Evolutionary conservation across 1,284 basidiomycete species (phyloP).

Genomic region (Kalmanozyma brasiliensis): DNA sequence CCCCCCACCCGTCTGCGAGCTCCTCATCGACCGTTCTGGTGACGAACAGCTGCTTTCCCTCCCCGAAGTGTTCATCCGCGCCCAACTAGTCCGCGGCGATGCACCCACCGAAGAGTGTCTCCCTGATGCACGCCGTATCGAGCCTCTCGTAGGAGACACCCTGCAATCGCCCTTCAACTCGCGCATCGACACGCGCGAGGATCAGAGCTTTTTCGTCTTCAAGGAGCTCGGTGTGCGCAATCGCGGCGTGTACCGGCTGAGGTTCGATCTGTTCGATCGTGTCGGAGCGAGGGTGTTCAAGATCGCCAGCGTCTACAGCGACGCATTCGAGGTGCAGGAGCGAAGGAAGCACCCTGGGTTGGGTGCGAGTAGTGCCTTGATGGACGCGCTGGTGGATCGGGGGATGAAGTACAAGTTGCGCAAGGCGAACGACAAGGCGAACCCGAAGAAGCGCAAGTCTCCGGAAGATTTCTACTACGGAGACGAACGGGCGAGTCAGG

Average conservation of each 20-base stretch:
- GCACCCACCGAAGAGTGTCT: constrained; percentile 31
- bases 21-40: constrained; percentile 41
- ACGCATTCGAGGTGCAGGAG: constrained; percentile 46
- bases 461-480: constrained; percentile 39
- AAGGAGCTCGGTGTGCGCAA: constrained; percentile 53
- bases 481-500: constrained; percentile 15
- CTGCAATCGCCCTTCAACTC: constrained; percentile 42
- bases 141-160: constrained; percentile 42
- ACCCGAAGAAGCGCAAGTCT: constrained; percentile 40
- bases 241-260: constrained; percentile 45
- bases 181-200: constrained; percentile 42
- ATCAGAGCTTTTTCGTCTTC: constrained; percentile 57
- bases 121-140: constrained; percentile 27
- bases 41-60: constrained; percentile 49
- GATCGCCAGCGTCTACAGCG: constrained; percentile 40
- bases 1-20: constrained; percentile 48
- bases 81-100: constrained; percentile 32
- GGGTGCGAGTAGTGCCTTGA: constrained; percentile 17
- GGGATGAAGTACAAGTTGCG: constrained; percentile 49
- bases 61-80: constrained; percentile 43
- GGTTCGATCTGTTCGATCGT: constrained; percentile 50
- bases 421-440: constrained; percentile 32
- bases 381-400: constrained; percentile 44
- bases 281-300: constrained; percentile 30
- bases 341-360: constrained; percentile 41